Conservation (phyloP, 768 basidiomycete species). For the Lactarius vividus region DNA sequence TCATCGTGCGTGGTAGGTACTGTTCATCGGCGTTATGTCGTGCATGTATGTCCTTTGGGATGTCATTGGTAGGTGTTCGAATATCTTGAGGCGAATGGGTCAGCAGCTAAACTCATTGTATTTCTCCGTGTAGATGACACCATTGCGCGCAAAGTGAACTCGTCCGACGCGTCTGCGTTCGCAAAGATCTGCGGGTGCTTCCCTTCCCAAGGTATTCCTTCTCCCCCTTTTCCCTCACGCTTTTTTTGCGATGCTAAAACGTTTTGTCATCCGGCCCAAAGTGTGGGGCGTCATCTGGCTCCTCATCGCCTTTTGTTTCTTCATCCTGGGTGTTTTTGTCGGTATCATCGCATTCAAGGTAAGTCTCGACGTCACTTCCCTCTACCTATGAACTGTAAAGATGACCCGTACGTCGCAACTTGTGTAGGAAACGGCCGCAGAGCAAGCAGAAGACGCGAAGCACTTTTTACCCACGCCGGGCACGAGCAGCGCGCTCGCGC, state of each 20-base stretch:
- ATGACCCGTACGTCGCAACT: not conserved
- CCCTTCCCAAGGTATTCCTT: conserved; percentile 63
- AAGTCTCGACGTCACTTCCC: conserved; percentile 17
- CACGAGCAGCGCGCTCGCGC: conserved; percentile 35
- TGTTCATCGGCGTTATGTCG: conserved; percentile 87
- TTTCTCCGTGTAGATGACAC: conserved; percentile 63
- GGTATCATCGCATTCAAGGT: conserved; percentile 84
- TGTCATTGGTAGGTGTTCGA: conserved; percentile 57
- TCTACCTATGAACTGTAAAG: not conserved
- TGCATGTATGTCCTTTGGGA: conserved; percentile 89
- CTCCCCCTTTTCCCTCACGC: not conserved
- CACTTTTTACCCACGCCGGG: conserved; percentile 64
- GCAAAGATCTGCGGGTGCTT: conserved; percentile 84
- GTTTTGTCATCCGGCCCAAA: conserved; percentile 30
- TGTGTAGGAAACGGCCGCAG: conserved; percentile 54
- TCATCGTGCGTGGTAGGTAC: conserved; percentile 43
- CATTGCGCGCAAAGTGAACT: conserved; percentile 76
- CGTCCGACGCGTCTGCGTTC: conserved; percentile 85
- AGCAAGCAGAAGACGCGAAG: conserved; percentile 50
- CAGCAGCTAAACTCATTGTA: not conserved
- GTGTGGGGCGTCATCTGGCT: conserved; percentile 93
- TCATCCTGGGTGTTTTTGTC: conserved; percentile 71
- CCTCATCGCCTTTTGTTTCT: conserved; percentile 68
- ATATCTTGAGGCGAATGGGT: not conserved
- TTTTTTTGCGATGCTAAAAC: not conserved